Percentiles rank a stretch among this genome's conserved stretches.
Conservation (phyloP, 176 grass and related monocot species). For the Aegilops tauschii region DNA sequence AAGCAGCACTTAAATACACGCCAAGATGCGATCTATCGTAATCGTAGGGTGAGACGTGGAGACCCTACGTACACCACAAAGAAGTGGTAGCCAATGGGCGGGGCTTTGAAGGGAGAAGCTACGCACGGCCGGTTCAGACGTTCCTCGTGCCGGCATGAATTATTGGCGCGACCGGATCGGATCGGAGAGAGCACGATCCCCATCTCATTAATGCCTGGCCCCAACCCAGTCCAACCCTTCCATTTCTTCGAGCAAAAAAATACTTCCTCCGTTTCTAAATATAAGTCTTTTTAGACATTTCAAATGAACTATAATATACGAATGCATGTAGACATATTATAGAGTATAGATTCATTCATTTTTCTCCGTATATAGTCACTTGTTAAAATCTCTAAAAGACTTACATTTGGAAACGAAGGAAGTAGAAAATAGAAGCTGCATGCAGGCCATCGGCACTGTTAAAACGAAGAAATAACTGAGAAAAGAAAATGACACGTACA, state of each 20-base stretch:
- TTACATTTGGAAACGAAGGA: too few relatives aligned
- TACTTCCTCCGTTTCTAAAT: too few relatives aligned
- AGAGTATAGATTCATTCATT: too few relatives aligned
- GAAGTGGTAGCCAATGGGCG: neutral
- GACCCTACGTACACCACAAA: too few relatives aligned
- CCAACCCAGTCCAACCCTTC: neutral
- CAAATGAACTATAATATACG: too few relatives aligned
- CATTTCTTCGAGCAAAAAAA: neutral
- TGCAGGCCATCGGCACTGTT: neutral
- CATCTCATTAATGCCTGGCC: constrained; percentile 6
- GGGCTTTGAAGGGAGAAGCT: neutral
- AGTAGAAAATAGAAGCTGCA: neutral
- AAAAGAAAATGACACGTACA: neutral
- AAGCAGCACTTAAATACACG: neutral
- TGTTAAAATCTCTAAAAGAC: too few relatives aligned
- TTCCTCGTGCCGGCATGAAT: constrained; percentile 27
- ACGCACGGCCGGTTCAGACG: neutral
- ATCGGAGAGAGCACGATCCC: neutral
- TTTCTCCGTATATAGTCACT: too few relatives aligned
- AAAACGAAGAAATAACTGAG: neutral
- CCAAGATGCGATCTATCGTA: too few relatives aligned
- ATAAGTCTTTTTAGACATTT: too few relatives aligned
- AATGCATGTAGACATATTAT: too few relatives aligned
- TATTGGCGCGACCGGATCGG: neutral
- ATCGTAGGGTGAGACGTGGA: too few relatives aligned